Percentiles rank a stretch among this genome's conserved stretches.
These are phyloP conservation scores for Globisporangium irregulare DNA, from an alignment of 352 stramenopile genomes.

Conservation along the genomic window DNA sequence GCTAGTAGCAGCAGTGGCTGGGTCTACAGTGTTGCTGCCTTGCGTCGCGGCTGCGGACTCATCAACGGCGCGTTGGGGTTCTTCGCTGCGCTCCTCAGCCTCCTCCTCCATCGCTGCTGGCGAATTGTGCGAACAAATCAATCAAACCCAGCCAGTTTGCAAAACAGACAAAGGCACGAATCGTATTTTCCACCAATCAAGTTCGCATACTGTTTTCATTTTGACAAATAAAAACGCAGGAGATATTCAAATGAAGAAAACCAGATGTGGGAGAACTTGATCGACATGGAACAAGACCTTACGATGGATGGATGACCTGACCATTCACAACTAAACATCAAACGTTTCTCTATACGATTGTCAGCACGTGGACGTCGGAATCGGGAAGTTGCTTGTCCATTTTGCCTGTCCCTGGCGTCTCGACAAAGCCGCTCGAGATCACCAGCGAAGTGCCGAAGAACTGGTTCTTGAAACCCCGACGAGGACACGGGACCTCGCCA, in stretches of 20 bases:
- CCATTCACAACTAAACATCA: too few species aligned
- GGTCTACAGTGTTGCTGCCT: background rate
- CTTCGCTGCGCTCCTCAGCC: background rate
- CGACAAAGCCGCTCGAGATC: slow-evolving; percentile 72
- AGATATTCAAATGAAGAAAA: background rate
- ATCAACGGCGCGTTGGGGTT: background rate
- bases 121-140: background rate
- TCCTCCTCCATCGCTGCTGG: background rate
- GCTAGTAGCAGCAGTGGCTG: background rate
- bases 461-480: slow-evolving; percentile 75
- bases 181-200: background rate
- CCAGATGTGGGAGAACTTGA: background rate
- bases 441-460: slow-evolving; percentile 74
- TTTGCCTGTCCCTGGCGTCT: slow-evolving; percentile 29
- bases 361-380: slow-evolving; percentile 54
- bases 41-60: background rate
- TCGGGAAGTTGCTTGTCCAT: slow-evolving; percentile 57
- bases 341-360: slow-evolving; percentile 9
- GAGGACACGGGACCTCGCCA: slow-evolving; percentile 44
- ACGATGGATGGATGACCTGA: too few species aligned
- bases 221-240: background rate
- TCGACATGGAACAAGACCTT: background rate
- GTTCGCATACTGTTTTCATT: background rate
- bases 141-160: background rate
- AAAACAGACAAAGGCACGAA: background rate